Base-by-base conservation (phyloP, 164 flowering plant genomes). In the Dillenia suffruticosa region DNA sequence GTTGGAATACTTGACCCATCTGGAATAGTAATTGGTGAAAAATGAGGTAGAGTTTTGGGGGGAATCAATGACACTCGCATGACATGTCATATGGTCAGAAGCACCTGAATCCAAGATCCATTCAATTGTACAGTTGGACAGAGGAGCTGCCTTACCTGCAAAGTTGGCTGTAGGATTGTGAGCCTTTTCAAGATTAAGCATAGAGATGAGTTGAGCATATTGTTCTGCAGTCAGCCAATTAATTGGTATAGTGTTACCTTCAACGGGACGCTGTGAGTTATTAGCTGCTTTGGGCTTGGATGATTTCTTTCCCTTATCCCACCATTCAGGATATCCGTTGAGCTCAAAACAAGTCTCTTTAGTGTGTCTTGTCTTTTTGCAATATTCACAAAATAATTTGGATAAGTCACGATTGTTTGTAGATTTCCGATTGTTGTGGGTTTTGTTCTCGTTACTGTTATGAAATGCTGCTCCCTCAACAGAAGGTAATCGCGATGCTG, bases 21-120 rank as follows among this genome's bases (percentile, higher is more conserved):
- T 9, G 16, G 63, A 45, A 48, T 10, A 9, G 10, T 11, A 15
- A 59, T 22, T 9, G 51, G 51, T 10, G 15, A 13, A 46, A 11
- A 19, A 22, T 17, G 14, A 19, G n/a, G 13, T 8, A 48, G 0
- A 19, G 43, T 17, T 59, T 10, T 19, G 19, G 3, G 44, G 44
- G 15, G 13, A 10, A 56, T 40, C 9, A 10, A 56, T 40, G 2
- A 32, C 11, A 19, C 12, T 19, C 44, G 10, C 14, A 11, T 12
- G 8, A 59, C 57, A 13, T 15, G 66, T 63, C 47, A 63, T 51
- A n/a, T 63, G 51, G 0, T 63, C 52, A 11, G 58, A 54, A 3
- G 66, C 66, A 10, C 66, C 53, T 5, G 51, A 44, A 46, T 63
- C 59, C 4, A 63, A 9, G 4, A 63, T 54, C 58, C 63, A 59